Conservation (phyloP, 2,329 filamentous ascomycete species). For the Colletotrichum endophyticum region DNA sequence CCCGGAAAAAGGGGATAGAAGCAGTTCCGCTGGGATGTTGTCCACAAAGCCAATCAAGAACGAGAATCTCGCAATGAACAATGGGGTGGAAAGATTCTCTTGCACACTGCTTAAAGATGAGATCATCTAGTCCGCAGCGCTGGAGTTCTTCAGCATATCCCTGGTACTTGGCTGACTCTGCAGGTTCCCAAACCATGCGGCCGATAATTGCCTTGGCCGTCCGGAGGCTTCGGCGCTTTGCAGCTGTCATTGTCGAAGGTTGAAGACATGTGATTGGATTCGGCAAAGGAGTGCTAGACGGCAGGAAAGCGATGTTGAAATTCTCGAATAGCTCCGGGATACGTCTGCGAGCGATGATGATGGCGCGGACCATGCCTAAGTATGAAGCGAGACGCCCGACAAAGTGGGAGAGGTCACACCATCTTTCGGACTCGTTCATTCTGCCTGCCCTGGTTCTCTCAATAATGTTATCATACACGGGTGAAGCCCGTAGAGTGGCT, state of each 20-base stretch:
- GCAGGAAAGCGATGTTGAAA: constrained; percentile 25
- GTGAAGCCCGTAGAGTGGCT: neutral
- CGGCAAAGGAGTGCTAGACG: constrained; percentile 24
- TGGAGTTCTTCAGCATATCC: neutral
- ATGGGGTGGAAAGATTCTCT: neutral
- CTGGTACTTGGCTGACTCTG: neutral
- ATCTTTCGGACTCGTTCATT: constrained; percentile 23
- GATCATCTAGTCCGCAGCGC: neutral
- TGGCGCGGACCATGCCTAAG: constrained; percentile 10
- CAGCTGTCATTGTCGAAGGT: constrained; percentile 3
- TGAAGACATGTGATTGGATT: constrained; percentile 23
- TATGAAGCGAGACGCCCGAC: constrained; percentile 31
- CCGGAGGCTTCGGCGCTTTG: neutral
- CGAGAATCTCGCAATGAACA: constrained; percentile 22
- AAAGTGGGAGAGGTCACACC: constrained; percentile 33
- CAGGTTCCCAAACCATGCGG: constrained; percentile 17
- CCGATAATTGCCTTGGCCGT: constrained; percentile 25
- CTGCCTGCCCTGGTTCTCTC: neutral
- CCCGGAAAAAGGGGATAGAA: constrained; percentile 3
- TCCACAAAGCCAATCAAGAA: constrained; percentile 5
- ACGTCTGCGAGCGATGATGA: constrained; percentile 24
- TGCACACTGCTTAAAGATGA: neutral
- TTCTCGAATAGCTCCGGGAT: constrained; percentile 35
- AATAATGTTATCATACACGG: neutral
- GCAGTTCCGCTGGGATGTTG: neutral